Evolutionary conservation across 495 filamentous ascomycete species (phyloP).

Genomic region (Aspergillus indologenus): DNA sequence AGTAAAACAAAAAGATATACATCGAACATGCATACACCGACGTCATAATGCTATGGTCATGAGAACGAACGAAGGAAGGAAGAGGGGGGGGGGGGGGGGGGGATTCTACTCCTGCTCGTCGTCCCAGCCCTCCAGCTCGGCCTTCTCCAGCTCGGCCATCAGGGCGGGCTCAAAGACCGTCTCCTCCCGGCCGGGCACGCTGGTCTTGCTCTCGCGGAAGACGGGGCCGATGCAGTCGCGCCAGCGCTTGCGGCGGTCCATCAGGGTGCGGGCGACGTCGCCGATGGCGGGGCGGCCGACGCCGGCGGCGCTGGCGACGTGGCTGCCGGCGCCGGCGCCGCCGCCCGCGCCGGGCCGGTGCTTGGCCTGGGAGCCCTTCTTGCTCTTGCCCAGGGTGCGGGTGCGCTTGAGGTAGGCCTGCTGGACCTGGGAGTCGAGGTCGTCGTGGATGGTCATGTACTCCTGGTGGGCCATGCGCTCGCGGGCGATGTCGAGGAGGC

Average conservation of each 20-base stretch:
- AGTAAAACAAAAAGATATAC: neutral
- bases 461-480: constrained; percentile 94
- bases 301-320: constrained; percentile 48
- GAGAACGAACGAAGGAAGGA: constrained; percentile 2
- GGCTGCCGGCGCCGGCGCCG: constrained; percentile 53
- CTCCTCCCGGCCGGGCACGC: constrained; percentile 51
- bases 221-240: constrained; percentile 81
- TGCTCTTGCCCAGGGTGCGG: constrained; percentile 88
- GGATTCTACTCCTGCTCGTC: constrained; percentile 58
- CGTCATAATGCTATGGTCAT: no score
- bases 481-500: constrained; percentile 78
- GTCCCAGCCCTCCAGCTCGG: constrained; percentile 73
- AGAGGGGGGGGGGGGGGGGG: constrained; percentile 5
- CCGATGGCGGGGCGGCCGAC: constrained; percentile 78
- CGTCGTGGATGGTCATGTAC: constrained; percentile 93
- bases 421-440: constrained; percentile 93
- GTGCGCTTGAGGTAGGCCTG: constrained; percentile 94
- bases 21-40: neutral
- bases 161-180: constrained; percentile 62
- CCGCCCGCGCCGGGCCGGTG: constrained; percentile 59
- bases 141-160: constrained; percentile 59
- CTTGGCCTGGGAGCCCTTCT: constrained; percentile 73
- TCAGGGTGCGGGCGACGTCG: constrained; percentile 80
- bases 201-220: constrained; percentile 70
- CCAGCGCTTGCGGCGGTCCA: constrained; percentile 87